phyloP scores from a whole-genome alignment of 768 basidiomycete genomes.

The Dacryopinax primogenitus region DNA sequence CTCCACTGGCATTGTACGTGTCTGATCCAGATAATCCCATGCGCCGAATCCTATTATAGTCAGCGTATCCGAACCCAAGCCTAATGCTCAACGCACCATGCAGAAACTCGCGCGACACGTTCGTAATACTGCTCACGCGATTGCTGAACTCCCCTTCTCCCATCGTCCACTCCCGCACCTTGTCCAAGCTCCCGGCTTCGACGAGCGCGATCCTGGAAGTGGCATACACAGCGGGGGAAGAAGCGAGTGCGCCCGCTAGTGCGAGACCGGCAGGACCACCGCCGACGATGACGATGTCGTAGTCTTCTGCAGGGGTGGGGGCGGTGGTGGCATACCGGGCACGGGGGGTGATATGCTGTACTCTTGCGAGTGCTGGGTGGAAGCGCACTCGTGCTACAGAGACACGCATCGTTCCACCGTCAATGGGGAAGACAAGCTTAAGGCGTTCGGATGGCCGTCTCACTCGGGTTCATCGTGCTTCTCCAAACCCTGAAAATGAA shows the following conservation, averaged over 20 bases:
- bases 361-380: no score
- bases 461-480: not conserved
- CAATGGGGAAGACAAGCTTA: no score
- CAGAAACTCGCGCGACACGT: constrained; percentile 53
- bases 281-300: constrained; percentile 87
- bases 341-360: no score
- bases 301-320: constrained; percentile 24
- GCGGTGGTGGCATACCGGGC: not conserved
- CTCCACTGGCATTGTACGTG: constrained; percentile 57
- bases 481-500: not conserved
- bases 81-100: constrained; percentile 34
- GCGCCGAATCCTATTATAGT: constrained; percentile 52
- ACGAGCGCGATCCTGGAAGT: constrained; percentile 56
- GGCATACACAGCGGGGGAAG: constrained; percentile 38
- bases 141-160: constrained; percentile 52
- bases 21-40: constrained; percentile 63
- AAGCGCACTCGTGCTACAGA: no score
- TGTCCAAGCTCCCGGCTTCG: constrained; percentile 66
- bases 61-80: not conserved
- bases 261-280: constrained; percentile 88
- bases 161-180: constrained; percentile 53
- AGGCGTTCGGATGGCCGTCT: no score
- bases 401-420: no score
- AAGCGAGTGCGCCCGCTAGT: constrained; percentile 66
- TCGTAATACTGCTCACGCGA: constrained; percentile 76